Base-by-base conservation (phyloP, 2,329 filamentous ascomycete genomes). In the Ascochyta rabiei region DNA sequence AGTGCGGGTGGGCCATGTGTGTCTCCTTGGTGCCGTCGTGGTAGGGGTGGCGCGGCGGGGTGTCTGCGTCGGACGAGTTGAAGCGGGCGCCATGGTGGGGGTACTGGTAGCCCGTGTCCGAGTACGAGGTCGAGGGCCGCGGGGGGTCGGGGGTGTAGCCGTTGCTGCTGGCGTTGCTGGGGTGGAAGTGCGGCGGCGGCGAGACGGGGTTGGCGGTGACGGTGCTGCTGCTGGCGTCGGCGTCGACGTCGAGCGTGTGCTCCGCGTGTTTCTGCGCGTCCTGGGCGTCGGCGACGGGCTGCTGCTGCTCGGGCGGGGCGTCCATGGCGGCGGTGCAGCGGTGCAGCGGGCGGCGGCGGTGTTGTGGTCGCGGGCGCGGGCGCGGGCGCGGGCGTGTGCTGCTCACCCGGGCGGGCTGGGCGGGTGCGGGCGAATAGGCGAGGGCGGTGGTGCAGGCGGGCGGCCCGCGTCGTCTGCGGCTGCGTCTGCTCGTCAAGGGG, bases 111-210 rank as follows among this genome's bases (percentile, higher is more conserved):
- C 72, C 73, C 7, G 79, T 82, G 70, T 82, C 80, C 34, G 79
- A 81, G 72, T 82, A 81, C n/a, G 78, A 80, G 3, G 80, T 82
- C 37, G 81, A 81, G 48, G 84, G 82, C 15, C 81, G 78, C 46
- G 71, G 63, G 21, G 77, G 76, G 61, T 79, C 75, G 68, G 80
- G 78, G 55, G 73, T 75, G 50, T 67, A 67, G 56, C 62, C 60
- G 45, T 61, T 69, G 61, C 56, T 68, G 60, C 60, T 65, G 40
- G 61, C 60, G 19, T 68, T 60, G 59, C 79, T 75, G 47, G 63
- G 48, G 48, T 51, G 46, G 73, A 47, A 49, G 21, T 53, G 49
- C 45, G 55, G 48, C 42, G 48, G 54, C 34, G 54, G 51, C 4
- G 51, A 54, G 42, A 18, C 55, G 10, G 49, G 40, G 28, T 49